phyloP scores from a whole-genome alignment of 2,329 filamentous ascomycete species.

The Aspergillus sp. region DNA sequence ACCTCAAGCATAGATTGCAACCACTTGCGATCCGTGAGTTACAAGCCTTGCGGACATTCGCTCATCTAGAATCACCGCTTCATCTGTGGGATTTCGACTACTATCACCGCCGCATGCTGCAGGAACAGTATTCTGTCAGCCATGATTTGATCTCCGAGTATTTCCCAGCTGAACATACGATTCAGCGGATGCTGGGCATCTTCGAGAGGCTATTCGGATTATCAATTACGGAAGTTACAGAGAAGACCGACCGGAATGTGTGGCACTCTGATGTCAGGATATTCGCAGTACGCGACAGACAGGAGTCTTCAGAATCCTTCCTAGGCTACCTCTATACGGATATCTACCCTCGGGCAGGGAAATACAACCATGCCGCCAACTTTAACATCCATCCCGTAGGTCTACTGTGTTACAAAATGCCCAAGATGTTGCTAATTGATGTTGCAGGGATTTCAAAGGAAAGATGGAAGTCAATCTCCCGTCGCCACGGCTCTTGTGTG shows the following conservation, averaged over 20 bases:
- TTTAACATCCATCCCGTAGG: conserved; percentile 1
- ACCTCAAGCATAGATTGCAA: neutral
- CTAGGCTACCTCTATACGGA: neutral
- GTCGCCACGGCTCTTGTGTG: conserved; percentile 2
- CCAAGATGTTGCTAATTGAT: neutral
- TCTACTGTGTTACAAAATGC: neutral
- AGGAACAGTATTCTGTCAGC: neutral
- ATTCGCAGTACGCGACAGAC: neutral
- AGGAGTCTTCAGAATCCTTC: neutral
- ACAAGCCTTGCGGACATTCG: neutral
- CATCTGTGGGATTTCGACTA: conserved; percentile 7
- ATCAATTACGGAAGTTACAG: neutral
- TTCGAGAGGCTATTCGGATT: conserved; percentile 2
- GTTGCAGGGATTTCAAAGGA: neutral
- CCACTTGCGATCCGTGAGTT: neutral
- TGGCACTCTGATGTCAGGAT: neutral
- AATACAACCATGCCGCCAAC: conserved; percentile 10
- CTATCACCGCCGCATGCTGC: conserved; percentile 2
- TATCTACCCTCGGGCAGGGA: conserved; percentile 1
- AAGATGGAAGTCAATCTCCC: neutral
- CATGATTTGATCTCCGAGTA: conserved; percentile 1
- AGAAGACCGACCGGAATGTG: neutral
- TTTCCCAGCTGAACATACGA: neutral
- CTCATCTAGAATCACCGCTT: neutral
- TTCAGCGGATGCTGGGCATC: neutral